These are phyloP conservation scores for Metschnikowia rubicola DNA, from an alignment of 805 yeast species.

Conservation along the genomic window DNA sequence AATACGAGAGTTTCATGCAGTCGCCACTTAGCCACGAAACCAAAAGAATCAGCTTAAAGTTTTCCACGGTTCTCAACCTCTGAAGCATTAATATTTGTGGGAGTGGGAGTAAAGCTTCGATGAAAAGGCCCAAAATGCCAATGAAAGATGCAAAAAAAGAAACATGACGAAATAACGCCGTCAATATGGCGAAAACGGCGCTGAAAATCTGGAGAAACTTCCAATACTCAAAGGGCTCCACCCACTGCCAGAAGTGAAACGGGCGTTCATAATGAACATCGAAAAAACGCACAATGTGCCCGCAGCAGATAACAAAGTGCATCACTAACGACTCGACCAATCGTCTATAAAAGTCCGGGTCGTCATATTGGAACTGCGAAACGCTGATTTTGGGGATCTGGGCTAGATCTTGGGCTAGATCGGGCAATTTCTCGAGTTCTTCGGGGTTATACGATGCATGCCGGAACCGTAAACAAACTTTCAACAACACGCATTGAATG, in stretches of 20 bases:
- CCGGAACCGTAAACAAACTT: slow-evolving; percentile 59
- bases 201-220: slow-evolving; percentile 51
- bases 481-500: slow-evolving; percentile 65
- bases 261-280: slow-evolving; percentile 70
- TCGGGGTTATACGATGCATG: slow-evolving; percentile 36
- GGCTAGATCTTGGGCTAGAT: slow-evolving; percentile 26
- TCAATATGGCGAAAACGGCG: slow-evolving; percentile 36
- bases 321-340: slow-evolving; percentile 6
- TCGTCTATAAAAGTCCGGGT: slow-evolving; percentile 7
- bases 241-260: slow-evolving; percentile 85
- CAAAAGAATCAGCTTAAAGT: slow-evolving; percentile 71
- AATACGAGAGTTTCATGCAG: slow-evolving; percentile 67
- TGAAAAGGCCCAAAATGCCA: slow-evolving; percentile 62
- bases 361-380: slow-evolving; percentile 10
- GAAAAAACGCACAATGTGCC: slow-evolving; percentile 51
- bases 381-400: slow-evolving; percentile 8
- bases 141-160: slow-evolving; percentile 46
- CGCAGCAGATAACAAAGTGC: slow-evolving; percentile 12
- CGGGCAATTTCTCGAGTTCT: slow-evolving; percentile 26
- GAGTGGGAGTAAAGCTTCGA: slow-evolving; percentile 70
- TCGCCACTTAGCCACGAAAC: slow-evolving; percentile 91
- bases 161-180: slow-evolving; percentile 35
- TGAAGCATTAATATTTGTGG: slow-evolving; percentile 73
- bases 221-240: slow-evolving; percentile 49
- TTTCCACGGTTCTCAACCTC: slow-evolving; percentile 65